Conservation (phyloP, 2,329 filamentous ascomycete species). For the Paraconiothyrium brasiliense region DNA sequence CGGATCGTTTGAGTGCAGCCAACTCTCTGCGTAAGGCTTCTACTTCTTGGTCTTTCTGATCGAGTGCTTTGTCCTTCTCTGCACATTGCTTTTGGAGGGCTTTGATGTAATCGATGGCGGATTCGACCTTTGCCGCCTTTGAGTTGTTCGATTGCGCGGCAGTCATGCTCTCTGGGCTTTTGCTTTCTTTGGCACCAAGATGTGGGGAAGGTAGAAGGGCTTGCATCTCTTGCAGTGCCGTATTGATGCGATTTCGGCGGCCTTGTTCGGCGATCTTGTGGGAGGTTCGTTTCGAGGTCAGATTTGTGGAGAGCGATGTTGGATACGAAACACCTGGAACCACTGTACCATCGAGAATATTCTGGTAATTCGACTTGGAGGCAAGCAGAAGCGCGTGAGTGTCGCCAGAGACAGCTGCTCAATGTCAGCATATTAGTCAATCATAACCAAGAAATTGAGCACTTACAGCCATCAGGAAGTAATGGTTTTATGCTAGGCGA, state of each 20-base stretch:
- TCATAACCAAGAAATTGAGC: neutral
- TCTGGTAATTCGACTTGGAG: slow-evolving; percentile 97
- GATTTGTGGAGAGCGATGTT: slow-evolving; percentile 87
- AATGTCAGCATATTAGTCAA: slow-evolving; percentile 23
- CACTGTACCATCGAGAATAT: slow-evolving; percentile 91
- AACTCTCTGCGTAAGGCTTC: slow-evolving; percentile 61
- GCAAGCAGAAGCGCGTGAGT: slow-evolving; percentile 79
- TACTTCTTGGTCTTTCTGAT: slow-evolving; percentile 71
- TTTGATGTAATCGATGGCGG: slow-evolving; percentile 95
- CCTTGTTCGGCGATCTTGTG: slow-evolving; percentile 99
- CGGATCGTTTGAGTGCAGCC: slow-evolving; percentile 37
- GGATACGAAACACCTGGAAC: slow-evolving; percentile 92
- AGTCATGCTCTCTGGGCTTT: slow-evolving; percentile 48
- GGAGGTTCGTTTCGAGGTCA: slow-evolving; percentile 95
- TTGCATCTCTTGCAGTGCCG: slow-evolving; percentile 90
- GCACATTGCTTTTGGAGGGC: slow-evolving; percentile 77
- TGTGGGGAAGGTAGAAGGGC: slow-evolving; percentile 74
- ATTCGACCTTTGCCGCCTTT: slow-evolving; percentile 97
- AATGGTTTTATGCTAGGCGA: slow-evolving; percentile 95
- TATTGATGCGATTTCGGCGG: slow-evolving; percentile 92
- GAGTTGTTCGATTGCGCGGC: slow-evolving; percentile 62
- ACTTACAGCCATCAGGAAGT: slow-evolving; percentile 74
- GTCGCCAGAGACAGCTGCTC: slow-evolving; percentile 61
- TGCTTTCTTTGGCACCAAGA: slow-evolving; percentile 40
- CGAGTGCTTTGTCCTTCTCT: slow-evolving; percentile 70